Evolutionary conservation across 768 basidiomycete genomes (phyloP).

Genomic region (Dioszegia hungarica): DNA sequence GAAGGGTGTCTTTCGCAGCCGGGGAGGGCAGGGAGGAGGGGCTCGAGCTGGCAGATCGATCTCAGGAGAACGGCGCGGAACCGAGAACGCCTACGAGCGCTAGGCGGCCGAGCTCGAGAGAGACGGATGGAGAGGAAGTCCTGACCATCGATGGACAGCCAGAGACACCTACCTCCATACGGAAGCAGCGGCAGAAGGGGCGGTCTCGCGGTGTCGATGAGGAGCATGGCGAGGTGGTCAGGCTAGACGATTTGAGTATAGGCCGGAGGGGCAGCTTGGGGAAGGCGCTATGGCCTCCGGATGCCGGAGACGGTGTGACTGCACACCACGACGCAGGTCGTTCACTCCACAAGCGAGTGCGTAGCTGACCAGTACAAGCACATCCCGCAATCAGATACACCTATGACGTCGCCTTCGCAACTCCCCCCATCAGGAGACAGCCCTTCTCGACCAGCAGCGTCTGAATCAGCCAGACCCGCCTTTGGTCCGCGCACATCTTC

Average conservation of each 20-base stretch:
- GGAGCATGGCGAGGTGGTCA: slow-evolving; percentile 12
- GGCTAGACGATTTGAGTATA: slow-evolving; percentile 27
- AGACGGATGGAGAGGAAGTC: slow-evolving; percentile 12
- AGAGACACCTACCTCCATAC: slow-evolving; percentile 4
- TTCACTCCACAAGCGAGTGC: too few species aligned
- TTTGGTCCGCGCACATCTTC: not conserved
- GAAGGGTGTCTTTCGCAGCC: not conserved
- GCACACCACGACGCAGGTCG: not conserved
- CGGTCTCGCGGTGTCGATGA: slow-evolving; percentile 3
- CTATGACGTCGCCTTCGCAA: too few species aligned
- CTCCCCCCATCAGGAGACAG: slow-evolving; percentile 16
- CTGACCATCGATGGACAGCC: slow-evolving; percentile 33
- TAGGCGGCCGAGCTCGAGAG: not conserved
- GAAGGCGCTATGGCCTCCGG: not conserved
- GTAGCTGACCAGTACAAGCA: not conserved
- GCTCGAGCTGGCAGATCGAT: slow-evolving; percentile 1
- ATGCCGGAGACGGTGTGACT: not conserved
- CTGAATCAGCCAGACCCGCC: not conserved
- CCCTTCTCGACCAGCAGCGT: slow-evolving; percentile 24
- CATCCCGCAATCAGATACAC: too few species aligned
- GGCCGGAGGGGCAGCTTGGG: not conserved
- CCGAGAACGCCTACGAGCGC: not conserved
- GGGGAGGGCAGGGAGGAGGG: slow-evolving; percentile 1
- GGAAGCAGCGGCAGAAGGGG: slow-evolving; percentile 19
- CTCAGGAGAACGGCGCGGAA: not conserved